phyloP scores from a whole-genome alignment of 805 yeast genomes.

The Yamadazyma laniorum region DNA sequence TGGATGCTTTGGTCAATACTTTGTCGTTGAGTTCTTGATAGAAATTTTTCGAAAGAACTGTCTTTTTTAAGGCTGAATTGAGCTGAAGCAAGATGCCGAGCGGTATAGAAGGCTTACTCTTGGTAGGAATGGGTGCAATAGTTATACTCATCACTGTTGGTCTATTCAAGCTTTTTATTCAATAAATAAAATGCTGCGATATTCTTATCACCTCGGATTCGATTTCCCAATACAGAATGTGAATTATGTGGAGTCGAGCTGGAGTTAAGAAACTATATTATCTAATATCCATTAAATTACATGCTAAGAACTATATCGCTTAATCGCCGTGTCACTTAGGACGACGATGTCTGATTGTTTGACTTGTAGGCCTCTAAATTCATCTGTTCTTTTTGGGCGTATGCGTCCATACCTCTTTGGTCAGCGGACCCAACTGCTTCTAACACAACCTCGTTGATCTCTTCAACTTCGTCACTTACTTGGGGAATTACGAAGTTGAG shows the following conservation, averaged over 20 bases:
- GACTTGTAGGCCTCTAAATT: constrained; percentile 26
- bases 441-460: constrained; percentile 44
- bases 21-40: constrained; percentile 43
- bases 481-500: constrained; percentile 64
- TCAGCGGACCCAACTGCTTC: constrained; percentile 43
- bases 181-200: not conserved
- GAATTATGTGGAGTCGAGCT: too few relatives aligned
- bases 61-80: constrained; percentile 26
- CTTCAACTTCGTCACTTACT: constrained; percentile 49
- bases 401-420: constrained; percentile 31
- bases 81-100: constrained; percentile 26
- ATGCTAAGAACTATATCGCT: not conserved
- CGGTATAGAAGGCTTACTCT: constrained; percentile 9
- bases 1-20: constrained; percentile 30
- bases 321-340: too few relatives aligned
- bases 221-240: not conserved
- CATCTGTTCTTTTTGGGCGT: constrained; percentile 30
- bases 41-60: constrained; percentile 37
- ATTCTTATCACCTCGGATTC: constrained; percentile 6
- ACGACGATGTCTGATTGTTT: constrained; percentile 5
- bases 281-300: not conserved
- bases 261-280: not conserved
- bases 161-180: not conserved
- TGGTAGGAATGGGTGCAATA: constrained; percentile 17
- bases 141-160: constrained; percentile 15